Conservation (phyloP, 2,329 filamentous ascomycete genomes). For the Colletotrichum viniferum region DNA sequence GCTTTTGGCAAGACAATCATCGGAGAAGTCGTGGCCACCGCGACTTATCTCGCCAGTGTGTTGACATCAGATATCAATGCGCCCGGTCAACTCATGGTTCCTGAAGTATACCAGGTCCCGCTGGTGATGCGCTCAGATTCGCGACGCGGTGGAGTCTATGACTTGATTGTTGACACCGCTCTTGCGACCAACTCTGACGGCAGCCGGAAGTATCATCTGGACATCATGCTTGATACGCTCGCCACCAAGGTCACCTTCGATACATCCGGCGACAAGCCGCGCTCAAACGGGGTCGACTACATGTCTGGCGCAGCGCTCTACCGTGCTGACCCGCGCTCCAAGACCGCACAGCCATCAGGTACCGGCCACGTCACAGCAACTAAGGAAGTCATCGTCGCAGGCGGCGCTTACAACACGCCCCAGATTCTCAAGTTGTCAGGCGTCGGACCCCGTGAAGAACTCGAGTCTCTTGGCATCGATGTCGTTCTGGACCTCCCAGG, state of each 20-base stretch:
- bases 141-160: background rate
- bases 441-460: background rate
- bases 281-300: background rate
- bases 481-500: background rate
- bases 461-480: background rate
- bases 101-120: background rate
- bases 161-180: background rate
- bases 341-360: background rate
- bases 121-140: background rate
- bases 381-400: background rate
- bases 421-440: background rate
- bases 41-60: background rate
- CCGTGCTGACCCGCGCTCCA: background rate
- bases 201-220: background rate
- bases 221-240: background rate
- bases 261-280: background rate
- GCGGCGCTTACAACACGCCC: background rate
- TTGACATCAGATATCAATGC: background rate
- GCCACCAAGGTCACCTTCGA: background rate
- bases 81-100: background rate
- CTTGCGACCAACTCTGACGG: background rate
- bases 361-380: background rate
- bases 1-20: background rate
- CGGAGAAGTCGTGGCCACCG: background rate
- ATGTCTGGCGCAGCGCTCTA: background rate